These are phyloP conservation scores for Cladorrhinum sp. DNA, from an alignment of 2,329 filamentous ascomycete species.

Conservation along the genomic window DNA sequence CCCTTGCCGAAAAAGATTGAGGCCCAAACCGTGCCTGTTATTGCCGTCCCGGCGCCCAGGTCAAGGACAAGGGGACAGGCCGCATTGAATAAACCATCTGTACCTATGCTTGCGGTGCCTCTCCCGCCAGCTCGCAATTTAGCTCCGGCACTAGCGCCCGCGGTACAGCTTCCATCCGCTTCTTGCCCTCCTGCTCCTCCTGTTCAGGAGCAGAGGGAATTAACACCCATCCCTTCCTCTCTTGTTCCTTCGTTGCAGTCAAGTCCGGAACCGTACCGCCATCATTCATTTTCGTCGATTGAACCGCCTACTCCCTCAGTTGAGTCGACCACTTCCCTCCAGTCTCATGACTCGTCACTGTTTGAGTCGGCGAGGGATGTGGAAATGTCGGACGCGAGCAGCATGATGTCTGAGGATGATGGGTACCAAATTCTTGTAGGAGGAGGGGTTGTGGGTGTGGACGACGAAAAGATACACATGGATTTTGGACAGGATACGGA, in stretches of 20 bases:
- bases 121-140: constrained; percentile 10
- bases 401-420: constrained; percentile 33
- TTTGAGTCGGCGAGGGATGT: constrained; percentile 35
- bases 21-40: constrained; percentile 22
- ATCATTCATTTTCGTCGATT: constrained; percentile 6
- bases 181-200: neutral
- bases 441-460: constrained; percentile 12
- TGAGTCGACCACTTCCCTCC: constrained; percentile 32
- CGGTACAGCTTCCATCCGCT: neutral
- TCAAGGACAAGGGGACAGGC: constrained; percentile 21
- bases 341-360: constrained; percentile 24
- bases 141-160: neutral
- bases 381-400: constrained; percentile 50
- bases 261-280: constrained; percentile 14
- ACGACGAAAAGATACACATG: constrained; percentile 19
- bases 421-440: neutral
- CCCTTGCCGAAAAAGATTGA: neutral
- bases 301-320: constrained; percentile 43
- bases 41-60: constrained; percentile 25
- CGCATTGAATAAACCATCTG: neutral
- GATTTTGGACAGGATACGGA: constrained; percentile 32
- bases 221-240: constrained; percentile 14
- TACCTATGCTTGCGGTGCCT: constrained; percentile 5
- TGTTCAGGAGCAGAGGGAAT: constrained; percentile 9
- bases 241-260: constrained; percentile 10